A percentile compares a stretch with the other conserved stretches of the same genome.
Evolutionary conservation across 805 yeast species (phyloP).

Genomic region (Ogataea nakhonphanomensis): DNA sequence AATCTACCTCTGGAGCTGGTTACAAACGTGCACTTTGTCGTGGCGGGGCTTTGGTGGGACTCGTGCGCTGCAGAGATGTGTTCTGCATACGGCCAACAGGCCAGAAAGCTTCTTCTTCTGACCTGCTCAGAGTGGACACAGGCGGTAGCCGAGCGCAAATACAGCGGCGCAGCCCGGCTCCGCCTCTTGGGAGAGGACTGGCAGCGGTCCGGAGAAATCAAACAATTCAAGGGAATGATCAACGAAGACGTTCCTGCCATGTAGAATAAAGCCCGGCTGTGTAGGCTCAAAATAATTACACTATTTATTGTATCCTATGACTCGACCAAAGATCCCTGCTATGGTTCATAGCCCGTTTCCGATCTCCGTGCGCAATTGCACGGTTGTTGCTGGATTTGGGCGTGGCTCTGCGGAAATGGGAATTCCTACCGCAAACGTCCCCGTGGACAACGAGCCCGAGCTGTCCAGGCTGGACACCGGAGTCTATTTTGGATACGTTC

Average conservation of each 20-base stretch:
- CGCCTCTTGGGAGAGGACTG: constrained; percentile 80
- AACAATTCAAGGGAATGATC: constrained; percentile 42
- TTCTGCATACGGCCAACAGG: constrained; percentile 66
- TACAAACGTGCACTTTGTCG: constrained; percentile 66
- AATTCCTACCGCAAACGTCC: constrained; percentile 91
- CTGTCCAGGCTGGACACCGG: constrained; percentile 59
- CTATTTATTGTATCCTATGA: constrained; percentile 3
- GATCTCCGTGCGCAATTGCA: constrained; percentile 40
- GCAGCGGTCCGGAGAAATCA: constrained; percentile 44
- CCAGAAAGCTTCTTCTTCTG: constrained; percentile 51
- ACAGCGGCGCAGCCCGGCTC: constrained; percentile 77
- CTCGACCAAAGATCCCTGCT: constrained; percentile 42
- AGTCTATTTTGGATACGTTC: constrained; percentile 78
- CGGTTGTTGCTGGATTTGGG: constrained; percentile 82
- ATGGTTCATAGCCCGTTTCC: constrained; percentile 48
- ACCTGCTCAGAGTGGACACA: constrained; percentile 51
- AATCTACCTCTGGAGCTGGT: constrained; percentile 52
- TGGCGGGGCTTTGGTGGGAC: constrained; percentile 91
- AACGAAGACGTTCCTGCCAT: constrained; percentile 20
- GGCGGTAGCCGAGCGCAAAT: constrained; percentile 47
- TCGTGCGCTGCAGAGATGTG: constrained; percentile 59
- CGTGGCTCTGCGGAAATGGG: constrained; percentile 93
- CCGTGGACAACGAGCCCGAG: constrained; percentile 44
- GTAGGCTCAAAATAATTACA: neutral
- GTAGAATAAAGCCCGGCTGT: neutral